Percentiles rank a stretch among this genome's conserved stretches.
Conservation (phyloP, 108 stramenopile species). For the Bacterosira constricta region DNA sequence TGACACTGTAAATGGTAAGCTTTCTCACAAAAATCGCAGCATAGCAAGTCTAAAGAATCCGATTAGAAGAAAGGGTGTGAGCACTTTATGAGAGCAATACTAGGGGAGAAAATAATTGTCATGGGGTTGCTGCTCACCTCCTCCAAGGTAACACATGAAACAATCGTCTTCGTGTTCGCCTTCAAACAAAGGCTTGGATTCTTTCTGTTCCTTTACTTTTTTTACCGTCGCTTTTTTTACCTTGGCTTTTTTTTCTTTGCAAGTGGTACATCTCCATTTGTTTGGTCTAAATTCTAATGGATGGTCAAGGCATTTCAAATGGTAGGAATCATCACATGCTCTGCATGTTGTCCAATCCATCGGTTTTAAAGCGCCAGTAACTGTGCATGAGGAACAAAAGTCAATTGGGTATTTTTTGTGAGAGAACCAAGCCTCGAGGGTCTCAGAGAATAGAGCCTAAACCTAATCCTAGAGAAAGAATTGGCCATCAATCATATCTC, state of each 20-base stretch:
- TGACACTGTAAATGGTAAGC: slow-evolving; percentile 42
- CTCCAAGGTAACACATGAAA: slow-evolving; percentile 48
- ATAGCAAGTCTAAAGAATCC: slow-evolving; percentile 34
- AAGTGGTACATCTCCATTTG: slow-evolving; percentile 30
- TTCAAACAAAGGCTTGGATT: slow-evolving; percentile 25
- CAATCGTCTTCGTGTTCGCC: slow-evolving; percentile 51
- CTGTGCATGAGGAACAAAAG: background rate
- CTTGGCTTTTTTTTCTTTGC: slow-evolving; percentile 20
- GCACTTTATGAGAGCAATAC: background rate
- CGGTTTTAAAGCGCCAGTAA: background rate
- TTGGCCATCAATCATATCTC: background rate
- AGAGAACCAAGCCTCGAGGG: background rate
- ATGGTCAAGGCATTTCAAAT: slow-evolving; percentile 41
- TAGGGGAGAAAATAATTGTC: background rate
- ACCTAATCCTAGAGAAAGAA: too few relatives aligned
- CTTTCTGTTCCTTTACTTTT: slow-evolving; percentile 12
- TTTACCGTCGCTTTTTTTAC: background rate
- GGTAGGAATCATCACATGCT: slow-evolving; percentile 38
- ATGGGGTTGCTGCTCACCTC: slow-evolving; percentile 33
- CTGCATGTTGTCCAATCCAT: slow-evolving; percentile 27
- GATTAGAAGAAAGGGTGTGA: background rate
- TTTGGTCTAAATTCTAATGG: slow-evolving; percentile 31
- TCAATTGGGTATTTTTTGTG: background rate
- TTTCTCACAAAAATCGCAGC: slow-evolving; percentile 51
- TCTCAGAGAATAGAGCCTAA: too few relatives aligned